Conservation (phyloP, 139 green algal species). For the Trebouxia sp. region DNA sequence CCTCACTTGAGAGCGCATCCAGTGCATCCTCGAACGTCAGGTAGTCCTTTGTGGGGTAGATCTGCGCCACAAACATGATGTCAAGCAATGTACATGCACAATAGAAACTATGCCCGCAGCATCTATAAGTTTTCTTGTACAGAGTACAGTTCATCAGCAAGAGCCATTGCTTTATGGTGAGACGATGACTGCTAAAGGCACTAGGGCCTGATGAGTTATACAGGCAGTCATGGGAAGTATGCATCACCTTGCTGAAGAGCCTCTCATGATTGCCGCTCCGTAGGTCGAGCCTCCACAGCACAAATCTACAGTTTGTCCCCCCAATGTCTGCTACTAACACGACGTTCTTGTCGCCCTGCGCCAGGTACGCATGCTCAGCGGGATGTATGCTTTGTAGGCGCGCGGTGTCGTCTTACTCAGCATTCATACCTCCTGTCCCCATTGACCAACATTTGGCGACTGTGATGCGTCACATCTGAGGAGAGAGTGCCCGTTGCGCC, state of each 20-base stretch:
- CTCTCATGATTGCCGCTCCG: slow-evolving; percentile 19
- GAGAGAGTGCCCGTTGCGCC: neutral
- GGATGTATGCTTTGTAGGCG: neutral
- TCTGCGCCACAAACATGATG: slow-evolving; percentile 56
- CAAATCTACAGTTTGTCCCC: slow-evolving; percentile 90
- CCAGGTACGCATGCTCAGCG: neutral
- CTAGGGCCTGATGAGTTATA: too few species aligned
- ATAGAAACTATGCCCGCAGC: too few species aligned
- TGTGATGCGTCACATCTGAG: neutral
- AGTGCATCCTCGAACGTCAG: slow-evolving; percentile 59
- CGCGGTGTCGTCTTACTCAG: too few species aligned
- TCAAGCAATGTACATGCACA: too few species aligned
- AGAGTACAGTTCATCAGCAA: too few species aligned
- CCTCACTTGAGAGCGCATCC: slow-evolving; percentile 39
- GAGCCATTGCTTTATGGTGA: too few species aligned
- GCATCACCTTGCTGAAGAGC: slow-evolving; percentile 22
- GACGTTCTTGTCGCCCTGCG: slow-evolving; percentile 28
- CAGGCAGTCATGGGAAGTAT: too few species aligned
- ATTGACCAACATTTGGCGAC: neutral
- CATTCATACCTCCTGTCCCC: neutral
- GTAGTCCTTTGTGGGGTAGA: slow-evolving; percentile 64
- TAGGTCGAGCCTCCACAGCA: slow-evolving; percentile 68
- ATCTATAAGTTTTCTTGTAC: too few species aligned
- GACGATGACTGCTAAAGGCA: too few species aligned
- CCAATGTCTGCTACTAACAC: slow-evolving; percentile 91